Base-by-base conservation (phyloP, 257 asterid genomes). In the Solanum phureja region DNA sequence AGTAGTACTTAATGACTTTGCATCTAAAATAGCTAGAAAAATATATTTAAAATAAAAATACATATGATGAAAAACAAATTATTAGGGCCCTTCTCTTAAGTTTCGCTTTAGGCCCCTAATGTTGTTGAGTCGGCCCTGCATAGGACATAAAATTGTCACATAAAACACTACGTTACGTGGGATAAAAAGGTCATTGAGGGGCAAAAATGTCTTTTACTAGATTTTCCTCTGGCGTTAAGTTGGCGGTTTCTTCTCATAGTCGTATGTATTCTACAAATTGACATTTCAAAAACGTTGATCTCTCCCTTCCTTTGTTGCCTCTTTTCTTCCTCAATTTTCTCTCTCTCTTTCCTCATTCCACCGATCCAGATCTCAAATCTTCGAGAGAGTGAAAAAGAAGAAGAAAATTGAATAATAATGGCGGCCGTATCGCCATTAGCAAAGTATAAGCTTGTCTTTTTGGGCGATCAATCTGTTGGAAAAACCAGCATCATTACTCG, bases 401-500 rank as follows among this genome's bases (percentile, higher is more conserved):
- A 81, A 27, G 11, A 52, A 40, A 21, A 24, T 79, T 79, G 29
- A 46, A 23, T 16, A 71, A 9, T 73, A 42, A 81, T 81, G 85
- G 85, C 85, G 85, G 85, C 68, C 35, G 85, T 81, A 8, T 81
- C 85, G 68, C 85, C 85, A 81, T 81, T 81, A 81, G 85, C 85
- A 8, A 81, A 81, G 7, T 81, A 81, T 24, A 81, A 81, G 24
- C 19, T 81, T 60, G 85, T 81, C 3, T 81, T 81, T 19, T 29
- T 81, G 29, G 85, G 85, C 11, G 85, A 81, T 81, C 85, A 81
- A 81, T 81, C 85, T 81, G 85, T 81, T 24, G 85, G 85, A 44
- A 81, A 81, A 81, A 81, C 85, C 2, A 81, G 85, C 85, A 46
- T 81, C 3, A 81, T 81, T 46, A n/a, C n/a, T n/a, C n/a, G n/a